Conservation (phyloP, 1,284 basidiomycete species). For the Mycena citricolor region DNA sequence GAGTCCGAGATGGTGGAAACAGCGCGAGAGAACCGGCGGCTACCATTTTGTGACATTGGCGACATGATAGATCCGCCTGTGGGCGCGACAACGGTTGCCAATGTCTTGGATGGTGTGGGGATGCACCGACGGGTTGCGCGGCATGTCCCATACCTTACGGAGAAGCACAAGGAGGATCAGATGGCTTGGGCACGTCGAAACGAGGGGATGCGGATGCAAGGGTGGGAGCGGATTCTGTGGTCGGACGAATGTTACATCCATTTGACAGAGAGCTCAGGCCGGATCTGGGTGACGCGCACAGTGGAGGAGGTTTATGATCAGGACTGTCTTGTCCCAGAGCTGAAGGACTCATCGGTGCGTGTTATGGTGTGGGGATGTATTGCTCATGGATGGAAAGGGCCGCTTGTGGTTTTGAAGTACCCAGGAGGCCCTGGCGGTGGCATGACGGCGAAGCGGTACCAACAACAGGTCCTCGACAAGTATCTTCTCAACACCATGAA, state of each 20-base stretch:
- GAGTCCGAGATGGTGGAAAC: too few relatives aligned
- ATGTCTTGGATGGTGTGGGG: neutral
- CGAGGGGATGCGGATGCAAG: neutral
- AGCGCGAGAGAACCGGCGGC: slow-evolving; percentile 1
- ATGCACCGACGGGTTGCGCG: neutral
- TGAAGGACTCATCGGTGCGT: slow-evolving; percentile 7
- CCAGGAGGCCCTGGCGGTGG: slow-evolving; percentile 7
- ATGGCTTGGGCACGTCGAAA: neutral
- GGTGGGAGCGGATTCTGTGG: slow-evolving; percentile 1
- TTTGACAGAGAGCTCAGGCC: neutral
- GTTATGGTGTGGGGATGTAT: slow-evolving; percentile 8
- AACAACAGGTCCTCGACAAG: slow-evolving; percentile 9
- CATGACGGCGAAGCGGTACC: slow-evolving; percentile 4
- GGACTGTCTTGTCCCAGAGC: slow-evolving; percentile 1
- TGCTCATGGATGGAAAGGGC: neutral
- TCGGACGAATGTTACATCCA: slow-evolving; percentile 1
- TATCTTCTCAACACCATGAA: neutral
- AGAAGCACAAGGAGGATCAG: neutral
- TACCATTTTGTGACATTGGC: slow-evolving; percentile 1
- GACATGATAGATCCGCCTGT: slow-evolving; percentile 1
- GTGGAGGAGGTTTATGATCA: slow-evolving; percentile 1
- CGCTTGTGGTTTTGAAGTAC: slow-evolving; percentile 6
- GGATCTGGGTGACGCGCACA: slow-evolving; percentile 4
- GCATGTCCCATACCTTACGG: slow-evolving; percentile 2
- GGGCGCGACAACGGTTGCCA: too few relatives aligned